Percentiles rank a stretch among this genome's conserved stretches.
These are phyloP conservation scores for Alternaria sp. DNA, from an alignment of 2,329 filamentous ascomycete species.

Conservation along the genomic window DNA sequence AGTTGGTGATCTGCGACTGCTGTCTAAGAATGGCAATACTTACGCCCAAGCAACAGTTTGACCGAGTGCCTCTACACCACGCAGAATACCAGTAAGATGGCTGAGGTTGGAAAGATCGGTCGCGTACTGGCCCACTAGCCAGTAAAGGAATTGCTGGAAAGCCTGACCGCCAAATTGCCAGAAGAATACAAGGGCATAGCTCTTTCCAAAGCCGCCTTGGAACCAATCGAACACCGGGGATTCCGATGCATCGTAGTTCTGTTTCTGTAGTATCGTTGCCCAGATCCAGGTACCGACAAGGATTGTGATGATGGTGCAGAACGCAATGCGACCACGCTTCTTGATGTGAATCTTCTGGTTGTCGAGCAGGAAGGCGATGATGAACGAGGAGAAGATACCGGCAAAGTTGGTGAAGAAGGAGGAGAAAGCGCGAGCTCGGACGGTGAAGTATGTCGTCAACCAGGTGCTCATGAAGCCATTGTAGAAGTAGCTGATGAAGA, in stretches of 20 bases:
- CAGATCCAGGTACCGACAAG: conserved; percentile 46
- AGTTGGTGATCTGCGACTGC: neutral
- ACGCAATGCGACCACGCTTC: conserved; percentile 37
- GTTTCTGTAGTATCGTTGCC: conserved; percentile 41
- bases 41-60: conserved; percentile 47
- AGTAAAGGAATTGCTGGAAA: conserved; percentile 47
- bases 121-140: conserved; percentile 46
- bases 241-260: conserved; percentile 37
- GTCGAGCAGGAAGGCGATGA: conserved; percentile 43
- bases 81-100: conserved; percentile 45
- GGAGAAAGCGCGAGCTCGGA: conserved; percentile 43
- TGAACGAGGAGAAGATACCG: conserved; percentile 45
- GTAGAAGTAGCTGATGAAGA: conserved; percentile 50
- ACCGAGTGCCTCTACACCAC: conserved; percentile 43
- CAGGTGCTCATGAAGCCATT: conserved; percentile 46
- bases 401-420: conserved; percentile 48
- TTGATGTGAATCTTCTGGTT: conserved; percentile 44
- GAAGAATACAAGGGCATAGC: conserved; percentile 44
- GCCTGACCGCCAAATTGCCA: conserved; percentile 47
- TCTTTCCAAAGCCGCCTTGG: conserved; percentile 41
- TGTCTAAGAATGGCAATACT: conserved; percentile 6
- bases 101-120: conserved; percentile 40
- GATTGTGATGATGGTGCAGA: conserved; percentile 37
- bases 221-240: conserved; percentile 44
- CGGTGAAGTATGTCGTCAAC: conserved; percentile 46